These are phyloP conservation scores for Trichoderma gamsii DNA, from an alignment of 495 filamentous ascomycete species.

Conservation along the genomic window DNA sequence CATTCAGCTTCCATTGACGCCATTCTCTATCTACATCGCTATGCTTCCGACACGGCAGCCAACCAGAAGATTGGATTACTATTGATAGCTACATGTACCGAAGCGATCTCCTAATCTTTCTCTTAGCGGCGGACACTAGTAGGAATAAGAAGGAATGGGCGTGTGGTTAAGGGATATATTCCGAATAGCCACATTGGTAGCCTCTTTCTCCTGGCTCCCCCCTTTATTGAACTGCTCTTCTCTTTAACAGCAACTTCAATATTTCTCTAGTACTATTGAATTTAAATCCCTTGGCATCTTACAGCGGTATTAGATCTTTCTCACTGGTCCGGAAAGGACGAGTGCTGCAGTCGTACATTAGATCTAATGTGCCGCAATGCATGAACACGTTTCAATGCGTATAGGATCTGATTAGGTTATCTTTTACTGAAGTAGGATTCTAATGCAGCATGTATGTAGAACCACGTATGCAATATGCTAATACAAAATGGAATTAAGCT, in stretches of 20 bases:
- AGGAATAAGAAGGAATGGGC: neutral
- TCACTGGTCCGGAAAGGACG: neutral
- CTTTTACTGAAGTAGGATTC: neutral
- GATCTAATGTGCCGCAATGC: neutral
- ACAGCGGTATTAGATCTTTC: neutral
- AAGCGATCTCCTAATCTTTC: neutral
- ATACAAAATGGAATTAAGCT: neutral
- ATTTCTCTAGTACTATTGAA: neutral
- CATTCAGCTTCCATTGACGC: too few relatives aligned
- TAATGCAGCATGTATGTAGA: neutral
- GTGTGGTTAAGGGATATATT: neutral
- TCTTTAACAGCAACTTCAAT: neutral
- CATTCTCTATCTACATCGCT: too few relatives aligned
- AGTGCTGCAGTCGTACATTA: neutral
- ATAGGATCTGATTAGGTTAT: neutral
- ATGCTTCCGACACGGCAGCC: neutral
- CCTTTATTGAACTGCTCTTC: neutral
- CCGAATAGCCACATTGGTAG: neutral
- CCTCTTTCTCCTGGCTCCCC: neutral
- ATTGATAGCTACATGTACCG: neutral
- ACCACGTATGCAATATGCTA: neutral
- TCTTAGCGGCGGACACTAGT: slow-evolving; percentile 9
- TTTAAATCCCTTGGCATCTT: neutral
- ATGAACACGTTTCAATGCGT: slow-evolving; percentile 12
- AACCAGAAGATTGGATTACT: neutral